phyloP scores from a whole-genome alignment of 2,329 filamentous ascomycete genomes.

The Hypoxylon sp. region DNA sequence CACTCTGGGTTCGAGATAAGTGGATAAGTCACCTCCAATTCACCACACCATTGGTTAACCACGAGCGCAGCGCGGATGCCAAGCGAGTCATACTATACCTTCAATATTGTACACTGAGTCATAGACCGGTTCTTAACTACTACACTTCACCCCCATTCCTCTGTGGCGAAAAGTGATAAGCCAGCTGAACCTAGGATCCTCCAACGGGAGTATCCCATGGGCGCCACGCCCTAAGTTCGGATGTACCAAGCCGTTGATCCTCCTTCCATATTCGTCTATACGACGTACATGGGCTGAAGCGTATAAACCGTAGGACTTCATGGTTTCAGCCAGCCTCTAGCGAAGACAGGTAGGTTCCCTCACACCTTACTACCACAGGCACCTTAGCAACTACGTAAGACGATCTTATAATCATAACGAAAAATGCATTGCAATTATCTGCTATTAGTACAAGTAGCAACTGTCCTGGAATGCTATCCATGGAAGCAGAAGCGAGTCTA shows the following conservation, averaged over 20 bases:
- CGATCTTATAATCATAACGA: background rate
- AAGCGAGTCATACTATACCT: background rate
- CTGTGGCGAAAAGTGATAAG: conserved; percentile 1
- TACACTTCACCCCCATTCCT: too few relatives aligned
- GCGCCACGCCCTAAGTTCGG: background rate
- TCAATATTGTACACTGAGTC: background rate
- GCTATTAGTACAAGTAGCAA: conserved; percentile 23
- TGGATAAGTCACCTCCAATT: background rate
- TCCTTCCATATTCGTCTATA: background rate
- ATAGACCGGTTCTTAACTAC: background rate
- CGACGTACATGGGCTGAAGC: background rate
- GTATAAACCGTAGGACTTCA: background rate
- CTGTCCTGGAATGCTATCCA: conserved; percentile 14
- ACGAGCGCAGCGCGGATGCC: background rate
- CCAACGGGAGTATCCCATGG: background rate
- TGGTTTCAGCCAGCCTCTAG: background rate
- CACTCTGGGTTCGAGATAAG: too few relatives aligned
- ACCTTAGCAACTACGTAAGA: background rate
- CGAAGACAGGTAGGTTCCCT: background rate
- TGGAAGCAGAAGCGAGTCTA: background rate
- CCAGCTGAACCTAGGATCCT: background rate
- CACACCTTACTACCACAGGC: background rate
- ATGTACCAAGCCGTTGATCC: background rate
- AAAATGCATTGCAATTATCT: conserved; percentile 20
- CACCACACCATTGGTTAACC: background rate